Evolutionary conservation across 208 protist genomes (phyloP).

Genomic region (Paratrypanosoma confusum): DNA sequence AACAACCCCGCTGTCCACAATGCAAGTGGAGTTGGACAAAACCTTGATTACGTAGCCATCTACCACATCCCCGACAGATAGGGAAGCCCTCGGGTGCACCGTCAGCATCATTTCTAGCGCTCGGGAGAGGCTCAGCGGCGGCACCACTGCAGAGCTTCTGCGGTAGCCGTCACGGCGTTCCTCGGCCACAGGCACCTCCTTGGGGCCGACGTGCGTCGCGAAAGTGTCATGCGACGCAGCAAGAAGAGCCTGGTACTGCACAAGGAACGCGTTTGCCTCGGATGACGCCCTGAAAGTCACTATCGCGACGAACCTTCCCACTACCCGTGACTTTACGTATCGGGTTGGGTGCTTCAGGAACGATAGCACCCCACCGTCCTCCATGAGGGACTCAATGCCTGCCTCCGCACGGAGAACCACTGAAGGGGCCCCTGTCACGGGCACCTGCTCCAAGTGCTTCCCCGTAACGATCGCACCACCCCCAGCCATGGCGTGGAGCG

Average conservation of each 20-base stretch:
- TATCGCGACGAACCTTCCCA: constrained; percentile 34
- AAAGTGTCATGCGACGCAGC: constrained; percentile 28
- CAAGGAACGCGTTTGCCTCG: constrained; percentile 39
- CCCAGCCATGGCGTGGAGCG: constrained; percentile 8
- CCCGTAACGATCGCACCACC: constrained; percentile 3
- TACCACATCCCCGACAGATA: no score
- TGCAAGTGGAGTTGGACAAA: no score
- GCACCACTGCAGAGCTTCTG: constrained; percentile 11
- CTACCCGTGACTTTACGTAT: constrained; percentile 18
- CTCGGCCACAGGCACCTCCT: no score
- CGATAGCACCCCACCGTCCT: no score
- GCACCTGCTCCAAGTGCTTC: constrained; percentile 1
- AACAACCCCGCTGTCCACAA: no score
- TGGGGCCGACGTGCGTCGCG: constrained; percentile 20
- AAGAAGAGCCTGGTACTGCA: constrained; percentile 24
- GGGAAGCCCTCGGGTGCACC: no score
- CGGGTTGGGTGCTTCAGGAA: constrained; percentile 9
- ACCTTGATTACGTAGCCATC: no score
- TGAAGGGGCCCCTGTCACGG: constrained; percentile 6
- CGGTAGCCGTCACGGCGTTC: constrained; percentile 5
- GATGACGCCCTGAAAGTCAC: constrained; percentile 29
- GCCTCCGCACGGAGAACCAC: no score
- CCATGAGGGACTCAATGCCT: no score
- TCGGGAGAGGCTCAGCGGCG: constrained; percentile 6
- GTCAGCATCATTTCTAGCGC: no score